Conservation (phyloP, 768 basidiomycete species). For the Trametes villosa region DNA sequence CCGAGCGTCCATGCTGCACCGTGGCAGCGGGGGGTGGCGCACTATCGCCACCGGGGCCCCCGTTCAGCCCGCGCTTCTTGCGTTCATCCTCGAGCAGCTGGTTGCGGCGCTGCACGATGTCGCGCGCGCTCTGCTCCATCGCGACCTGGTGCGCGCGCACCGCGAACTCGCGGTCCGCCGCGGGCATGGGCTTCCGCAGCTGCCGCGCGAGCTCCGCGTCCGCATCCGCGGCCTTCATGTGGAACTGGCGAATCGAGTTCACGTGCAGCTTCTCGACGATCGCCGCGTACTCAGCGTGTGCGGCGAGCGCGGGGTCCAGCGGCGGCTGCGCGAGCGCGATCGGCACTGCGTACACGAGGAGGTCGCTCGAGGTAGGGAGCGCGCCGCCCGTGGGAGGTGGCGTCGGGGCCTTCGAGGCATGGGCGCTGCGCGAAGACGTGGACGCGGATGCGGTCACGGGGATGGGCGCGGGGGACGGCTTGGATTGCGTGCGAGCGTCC, state of each 20-base stretch:
- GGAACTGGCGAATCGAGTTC: slow-evolving; percentile 48
- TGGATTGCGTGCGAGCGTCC: slow-evolving; percentile 2
- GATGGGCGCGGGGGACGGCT: background rate
- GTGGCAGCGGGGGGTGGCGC: background rate
- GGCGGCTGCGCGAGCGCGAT: slow-evolving; percentile 3
- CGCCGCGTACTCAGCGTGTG: slow-evolving; percentile 44
- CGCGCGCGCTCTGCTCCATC: slow-evolving; percentile 25
- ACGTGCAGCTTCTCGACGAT: slow-evolving; percentile 51
- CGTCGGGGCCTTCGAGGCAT: background rate
- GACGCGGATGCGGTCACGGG: background rate
- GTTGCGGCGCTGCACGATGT: slow-evolving; percentile 11
- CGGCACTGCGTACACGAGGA: slow-evolving; percentile 15
- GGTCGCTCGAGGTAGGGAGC: background rate
- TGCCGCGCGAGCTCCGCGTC: slow-evolving; percentile 54
- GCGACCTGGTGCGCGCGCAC: slow-evolving; percentile 16
- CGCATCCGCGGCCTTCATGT: slow-evolving; percentile 50
- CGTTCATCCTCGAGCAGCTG: slow-evolving; percentile 4
- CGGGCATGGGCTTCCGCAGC: slow-evolving; percentile 17
- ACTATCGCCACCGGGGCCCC: slow-evolving; percentile 9
- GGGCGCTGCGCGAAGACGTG: background rate
- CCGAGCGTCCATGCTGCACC: background rate
- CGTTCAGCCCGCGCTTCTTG: slow-evolving; percentile 7
- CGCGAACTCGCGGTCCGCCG: slow-evolving; percentile 13
- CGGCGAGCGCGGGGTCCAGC: slow-evolving; percentile 10
- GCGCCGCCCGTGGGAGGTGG: background rate